Conservation (phyloP, 306 rosid species). For the Crataegus laevigata region DNA sequence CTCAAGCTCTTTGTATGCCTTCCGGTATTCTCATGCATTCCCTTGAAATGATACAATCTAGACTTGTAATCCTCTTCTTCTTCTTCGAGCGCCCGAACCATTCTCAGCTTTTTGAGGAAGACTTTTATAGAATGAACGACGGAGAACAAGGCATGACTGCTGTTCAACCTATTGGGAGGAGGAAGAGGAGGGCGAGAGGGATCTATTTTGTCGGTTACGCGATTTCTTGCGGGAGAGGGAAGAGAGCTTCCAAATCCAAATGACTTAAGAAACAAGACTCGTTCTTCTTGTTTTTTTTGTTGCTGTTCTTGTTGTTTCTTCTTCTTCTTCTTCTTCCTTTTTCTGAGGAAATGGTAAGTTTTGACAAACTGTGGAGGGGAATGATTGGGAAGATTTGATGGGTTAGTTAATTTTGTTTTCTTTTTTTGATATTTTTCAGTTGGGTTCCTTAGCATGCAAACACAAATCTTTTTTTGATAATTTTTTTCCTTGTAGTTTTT, state of each 20-base stretch:
- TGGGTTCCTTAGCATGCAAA: slow-evolving; percentile 14
- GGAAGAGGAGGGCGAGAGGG: neutral
- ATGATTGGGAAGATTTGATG: slow-evolving; percentile 13
- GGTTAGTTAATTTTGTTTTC: neutral
- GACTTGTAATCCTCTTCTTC: slow-evolving; percentile 22
- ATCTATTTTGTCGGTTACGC: slow-evolving; percentile 20
- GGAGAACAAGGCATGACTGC: slow-evolving; percentile 6
- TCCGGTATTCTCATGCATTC: slow-evolving; percentile 24
- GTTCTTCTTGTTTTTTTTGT: neutral
- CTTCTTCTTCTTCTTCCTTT: neutral
- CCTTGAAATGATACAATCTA: slow-evolving; percentile 27
- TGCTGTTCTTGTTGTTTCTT: neutral
- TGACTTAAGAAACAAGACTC: neutral
- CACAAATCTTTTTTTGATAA: neutral
- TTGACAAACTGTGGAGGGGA: slow-evolving; percentile 35
- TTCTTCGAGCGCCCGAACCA: slow-evolving; percentile 28
- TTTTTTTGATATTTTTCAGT: slow-evolving; percentile 17
- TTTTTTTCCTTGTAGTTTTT: neutral
- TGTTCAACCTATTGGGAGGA: neutral
- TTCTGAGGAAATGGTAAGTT: slow-evolving; percentile 18
- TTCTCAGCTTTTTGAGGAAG: slow-evolving; percentile 17
- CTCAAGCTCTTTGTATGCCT: slow-evolving; percentile 66
- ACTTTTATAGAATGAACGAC: slow-evolving; percentile 5
- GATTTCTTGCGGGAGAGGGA: neutral
- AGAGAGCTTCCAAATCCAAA: slow-evolving; percentile 22